phyloP scores from a whole-genome alignment of 106 monocot genomes.

The Amphibolis antarctica region DNA sequence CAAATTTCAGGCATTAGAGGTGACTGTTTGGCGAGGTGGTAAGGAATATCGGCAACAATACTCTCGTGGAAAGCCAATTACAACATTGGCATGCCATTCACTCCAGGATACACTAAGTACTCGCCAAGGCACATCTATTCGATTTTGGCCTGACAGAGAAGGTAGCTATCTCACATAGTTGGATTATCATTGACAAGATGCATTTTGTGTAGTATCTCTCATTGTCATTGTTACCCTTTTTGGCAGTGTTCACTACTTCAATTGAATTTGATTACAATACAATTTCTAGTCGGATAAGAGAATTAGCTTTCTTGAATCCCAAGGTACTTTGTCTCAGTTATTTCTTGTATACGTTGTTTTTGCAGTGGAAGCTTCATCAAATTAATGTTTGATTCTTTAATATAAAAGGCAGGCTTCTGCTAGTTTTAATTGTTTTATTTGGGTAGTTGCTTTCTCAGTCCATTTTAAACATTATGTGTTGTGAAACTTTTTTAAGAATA shows the following conservation, averaged over 20 bases:
- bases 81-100: slow-evolving; percentile 28
- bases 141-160: slow-evolving; percentile 93
- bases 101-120: slow-evolving; percentile 30
- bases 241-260: slow-evolving; percentile 82
- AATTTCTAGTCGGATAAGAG: slow-evolving; percentile 83
- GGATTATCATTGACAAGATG: slow-evolving; percentile 2
- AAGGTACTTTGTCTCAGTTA: slow-evolving; percentile 32
- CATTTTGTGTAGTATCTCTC: neutral
- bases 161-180: slow-evolving; percentile 26
- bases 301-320: slow-evolving; percentile 93
- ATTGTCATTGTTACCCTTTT: neutral
- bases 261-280: slow-evolving; percentile 78
- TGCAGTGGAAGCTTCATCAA: too few relatives aligned
- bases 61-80: slow-evolving; percentile 83
- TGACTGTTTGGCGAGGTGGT: slow-evolving; percentile 92
- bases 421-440: too few relatives aligned
- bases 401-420: too few relatives aligned
- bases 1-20: slow-evolving; percentile 53
- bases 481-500: too few relatives aligned
- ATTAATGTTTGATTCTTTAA: too few relatives aligned
- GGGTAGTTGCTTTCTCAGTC: too few relatives aligned
- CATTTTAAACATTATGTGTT: too few relatives aligned
- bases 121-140: slow-evolving; percentile 68
- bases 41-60: slow-evolving; percentile 66
- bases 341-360: too few relatives aligned